Conservation (phyloP, 1,284 basidiomycete species). For the Apiotrichum porosum region DNA sequence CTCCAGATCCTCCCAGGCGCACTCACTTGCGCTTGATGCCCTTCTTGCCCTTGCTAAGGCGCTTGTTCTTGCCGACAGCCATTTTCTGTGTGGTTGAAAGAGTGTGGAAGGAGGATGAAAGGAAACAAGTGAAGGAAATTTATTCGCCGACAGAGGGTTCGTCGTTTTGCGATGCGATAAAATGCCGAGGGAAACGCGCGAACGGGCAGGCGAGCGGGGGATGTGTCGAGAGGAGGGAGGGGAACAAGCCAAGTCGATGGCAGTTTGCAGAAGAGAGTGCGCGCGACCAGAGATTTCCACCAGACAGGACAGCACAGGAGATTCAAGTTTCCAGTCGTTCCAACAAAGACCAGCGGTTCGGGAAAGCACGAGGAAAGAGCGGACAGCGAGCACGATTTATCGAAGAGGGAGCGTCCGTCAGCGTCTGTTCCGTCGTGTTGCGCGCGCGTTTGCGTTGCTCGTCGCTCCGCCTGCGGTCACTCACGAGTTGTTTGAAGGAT, state of each 20-base stretch:
- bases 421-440: background rate
- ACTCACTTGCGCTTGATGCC: constrained; percentile 99
- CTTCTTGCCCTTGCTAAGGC: constrained; percentile 99
- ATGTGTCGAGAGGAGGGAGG: background rate
- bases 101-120: background rate
- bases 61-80: constrained; percentile 99
- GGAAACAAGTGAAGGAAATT: no score
- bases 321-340: no score
- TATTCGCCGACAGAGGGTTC: background rate
- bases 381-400: no score
- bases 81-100: constrained; percentile 50
- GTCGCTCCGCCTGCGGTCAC: background rate
- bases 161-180: no score
- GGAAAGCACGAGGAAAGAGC: background rate
- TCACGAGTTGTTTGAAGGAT: background rate
- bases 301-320: no score
- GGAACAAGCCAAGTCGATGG: no score
- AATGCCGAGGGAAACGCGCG: no score
- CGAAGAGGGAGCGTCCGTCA: background rate
- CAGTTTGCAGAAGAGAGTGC: no score
- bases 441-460: no score
- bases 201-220: background rate
- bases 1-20: no score
- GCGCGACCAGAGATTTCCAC: no score
- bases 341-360: no score